Evolutionary conservation across 1,284 basidiomycete species (phyloP).

Genomic region (Marasmius oreades): DNA sequence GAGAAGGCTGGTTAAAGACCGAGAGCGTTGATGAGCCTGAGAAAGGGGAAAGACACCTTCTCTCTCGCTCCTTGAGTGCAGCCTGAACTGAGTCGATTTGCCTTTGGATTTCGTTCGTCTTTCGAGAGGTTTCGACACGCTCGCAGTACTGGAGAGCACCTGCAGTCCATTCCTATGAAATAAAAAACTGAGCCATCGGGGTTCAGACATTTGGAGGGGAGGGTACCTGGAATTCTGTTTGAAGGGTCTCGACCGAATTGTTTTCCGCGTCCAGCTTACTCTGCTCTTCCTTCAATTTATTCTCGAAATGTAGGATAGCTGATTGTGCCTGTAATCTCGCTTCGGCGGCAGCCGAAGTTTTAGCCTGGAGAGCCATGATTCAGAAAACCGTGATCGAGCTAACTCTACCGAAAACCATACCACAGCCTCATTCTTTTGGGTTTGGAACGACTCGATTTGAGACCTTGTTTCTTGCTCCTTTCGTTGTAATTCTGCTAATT

Average conservation of each 20-base stretch:
- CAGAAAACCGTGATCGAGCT: background rate
- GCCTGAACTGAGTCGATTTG: conserved; percentile 61
- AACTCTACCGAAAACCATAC: conserved; percentile 30
- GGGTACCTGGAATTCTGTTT: conserved; percentile 57
- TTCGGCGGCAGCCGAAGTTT: conserved; percentile 42
- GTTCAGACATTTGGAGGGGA: background rate
- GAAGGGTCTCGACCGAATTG: conserved; percentile 42
- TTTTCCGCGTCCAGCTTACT: conserved; percentile 39
- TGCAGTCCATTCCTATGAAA: conserved; percentile 55
- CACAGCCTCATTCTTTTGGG: conserved; percentile 30
- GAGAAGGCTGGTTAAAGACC: background rate
- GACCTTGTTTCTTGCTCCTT: conserved; percentile 40
- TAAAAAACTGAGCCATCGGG: background rate
- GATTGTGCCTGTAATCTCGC: conserved; percentile 46
- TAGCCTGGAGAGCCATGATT: conserved; percentile 26
- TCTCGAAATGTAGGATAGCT: conserved; percentile 39
- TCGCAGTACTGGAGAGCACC: conserved; percentile 65
- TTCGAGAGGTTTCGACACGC: conserved; percentile 56
- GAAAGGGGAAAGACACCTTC: conserved; percentile 47
- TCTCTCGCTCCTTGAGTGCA: conserved; percentile 70
- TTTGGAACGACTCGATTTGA: conserved; percentile 47
- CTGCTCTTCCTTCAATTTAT: conserved; percentile 45
- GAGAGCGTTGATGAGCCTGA: conserved; percentile 6
- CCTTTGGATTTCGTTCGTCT: conserved; percentile 51
- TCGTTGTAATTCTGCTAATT: conserved; percentile 36